These are phyloP conservation scores for Claviceps purpurea DNA, from an alignment of 2,329 filamentous ascomycete species.

Conservation along the genomic window DNA sequence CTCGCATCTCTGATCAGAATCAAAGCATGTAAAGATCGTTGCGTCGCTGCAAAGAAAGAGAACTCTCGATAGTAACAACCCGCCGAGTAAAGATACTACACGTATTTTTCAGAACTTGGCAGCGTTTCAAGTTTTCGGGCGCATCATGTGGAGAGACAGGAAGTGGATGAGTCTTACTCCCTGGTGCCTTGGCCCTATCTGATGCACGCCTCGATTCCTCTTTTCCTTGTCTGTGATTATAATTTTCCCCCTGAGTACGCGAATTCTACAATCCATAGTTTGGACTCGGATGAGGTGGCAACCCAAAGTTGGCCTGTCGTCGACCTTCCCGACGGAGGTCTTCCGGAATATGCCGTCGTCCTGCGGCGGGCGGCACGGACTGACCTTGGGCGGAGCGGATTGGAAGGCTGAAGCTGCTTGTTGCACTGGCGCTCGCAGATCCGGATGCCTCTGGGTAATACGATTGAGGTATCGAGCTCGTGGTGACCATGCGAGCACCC, in stretches of 20 bases:
- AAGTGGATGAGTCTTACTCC: background rate
- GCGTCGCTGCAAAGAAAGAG: background rate
- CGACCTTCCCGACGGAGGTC: conserved; percentile 38
- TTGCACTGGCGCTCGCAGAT: conserved; percentile 29
- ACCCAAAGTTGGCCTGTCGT: conserved; percentile 39
- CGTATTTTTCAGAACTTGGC: background rate
- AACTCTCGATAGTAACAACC: background rate
- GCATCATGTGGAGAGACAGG: background rate
- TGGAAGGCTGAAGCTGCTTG: conserved; percentile 45
- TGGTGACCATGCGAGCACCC: conserved; percentile 36
- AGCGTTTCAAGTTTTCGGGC: background rate
- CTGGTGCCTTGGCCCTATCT: background rate
- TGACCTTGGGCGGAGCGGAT: conserved; percentile 48
- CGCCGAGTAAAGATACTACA: background rate
- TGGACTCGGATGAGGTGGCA: conserved; percentile 29
- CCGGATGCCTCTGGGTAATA: conserved; percentile 24
- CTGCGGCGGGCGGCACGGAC: conserved; percentile 46
- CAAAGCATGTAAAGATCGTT: background rate
- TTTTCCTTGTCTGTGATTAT: background rate
- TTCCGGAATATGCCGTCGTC: conserved; percentile 42
- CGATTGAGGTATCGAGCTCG: conserved; percentile 38
- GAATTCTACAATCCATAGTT: conserved; percentile 20
- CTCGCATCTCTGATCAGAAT: background rate
- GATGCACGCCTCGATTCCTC: background rate
- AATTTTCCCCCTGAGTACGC: background rate